These are phyloP conservation scores for Trichosporon sp. DNA, from an alignment of 1,284 basidiomycete genomes.

Conservation along the genomic window DNA sequence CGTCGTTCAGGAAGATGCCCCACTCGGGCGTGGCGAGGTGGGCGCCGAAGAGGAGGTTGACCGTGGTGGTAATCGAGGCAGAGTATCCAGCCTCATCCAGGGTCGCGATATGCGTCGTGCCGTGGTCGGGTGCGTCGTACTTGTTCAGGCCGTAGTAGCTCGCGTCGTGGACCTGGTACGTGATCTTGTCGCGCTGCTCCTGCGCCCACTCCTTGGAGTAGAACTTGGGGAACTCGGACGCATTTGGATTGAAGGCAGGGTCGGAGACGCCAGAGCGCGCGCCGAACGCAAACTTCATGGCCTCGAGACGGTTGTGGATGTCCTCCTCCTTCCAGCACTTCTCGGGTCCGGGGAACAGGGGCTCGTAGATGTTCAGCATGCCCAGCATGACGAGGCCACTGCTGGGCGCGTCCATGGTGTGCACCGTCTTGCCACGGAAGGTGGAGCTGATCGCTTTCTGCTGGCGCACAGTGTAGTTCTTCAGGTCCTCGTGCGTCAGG, in stretches of 20 bases:
- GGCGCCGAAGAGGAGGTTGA: slow-evolving; percentile 83
- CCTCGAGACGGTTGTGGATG: slow-evolving; percentile 59
- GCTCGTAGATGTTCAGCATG: slow-evolving; percentile 49
- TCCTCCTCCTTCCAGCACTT: slow-evolving; percentile 15
- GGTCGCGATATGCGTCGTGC: slow-evolving; percentile 83
- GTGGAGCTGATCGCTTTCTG: slow-evolving; percentile 67
- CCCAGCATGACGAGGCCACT: slow-evolving; percentile 49
- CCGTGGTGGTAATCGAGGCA: slow-evolving; percentile 77
- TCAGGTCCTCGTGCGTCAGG: slow-evolving; percentile 45
- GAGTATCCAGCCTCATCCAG: slow-evolving; percentile 81
- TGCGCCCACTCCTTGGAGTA: slow-evolving; percentile 71
- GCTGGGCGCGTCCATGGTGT: slow-evolving; percentile 79
- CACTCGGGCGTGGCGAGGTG: slow-evolving; percentile 77
- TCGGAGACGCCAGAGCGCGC: slow-evolving; percentile 75
- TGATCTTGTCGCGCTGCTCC: slow-evolving; percentile 59
- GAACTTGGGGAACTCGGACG: slow-evolving; percentile 65
- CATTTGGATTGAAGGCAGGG: slow-evolving; percentile 61
- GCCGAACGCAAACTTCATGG: slow-evolving; percentile 59
- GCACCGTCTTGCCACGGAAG: slow-evolving; percentile 75
- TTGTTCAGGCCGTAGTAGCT: slow-evolving; percentile 82
- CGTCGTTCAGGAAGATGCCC: slow-evolving; percentile 85
- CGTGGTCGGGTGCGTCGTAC: slow-evolving; percentile 76
- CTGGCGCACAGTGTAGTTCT: slow-evolving; percentile 19
- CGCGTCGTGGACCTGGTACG: slow-evolving; percentile 74
- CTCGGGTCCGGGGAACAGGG: slow-evolving; percentile 17